These are phyloP conservation scores for Litsea cubeba DNA, from an alignment of 164 flowering plant species.

Conservation along the genomic window DNA sequence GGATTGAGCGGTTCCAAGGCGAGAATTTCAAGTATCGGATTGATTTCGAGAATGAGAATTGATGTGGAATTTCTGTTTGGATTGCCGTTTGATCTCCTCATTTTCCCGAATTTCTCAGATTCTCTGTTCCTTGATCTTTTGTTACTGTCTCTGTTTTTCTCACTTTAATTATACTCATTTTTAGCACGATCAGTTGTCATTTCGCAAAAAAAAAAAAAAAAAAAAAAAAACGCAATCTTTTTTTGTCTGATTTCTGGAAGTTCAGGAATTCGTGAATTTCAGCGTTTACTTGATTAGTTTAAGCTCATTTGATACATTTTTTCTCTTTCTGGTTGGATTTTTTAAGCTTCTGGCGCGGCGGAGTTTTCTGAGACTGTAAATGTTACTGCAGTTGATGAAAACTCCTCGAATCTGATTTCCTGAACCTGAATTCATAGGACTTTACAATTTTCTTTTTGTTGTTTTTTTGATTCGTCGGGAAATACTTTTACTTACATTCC, in stretches of 20 bases:
- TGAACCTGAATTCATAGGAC: neutral
- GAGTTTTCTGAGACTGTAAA: neutral
- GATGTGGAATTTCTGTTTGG: too few relatives aligned
- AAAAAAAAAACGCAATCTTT: neutral
- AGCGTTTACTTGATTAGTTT: neutral
- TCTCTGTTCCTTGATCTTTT: neutral
- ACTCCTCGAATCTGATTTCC: neutral
- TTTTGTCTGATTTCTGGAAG: neutral
- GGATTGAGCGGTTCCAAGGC: too few relatives aligned
- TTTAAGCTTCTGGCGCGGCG: neutral
- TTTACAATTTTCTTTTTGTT: neutral
- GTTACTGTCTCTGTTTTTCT: neutral
- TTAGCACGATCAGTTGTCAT: neutral
- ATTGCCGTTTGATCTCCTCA: neutral
- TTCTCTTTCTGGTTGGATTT: neutral
- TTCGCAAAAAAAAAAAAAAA: too few relatives aligned
- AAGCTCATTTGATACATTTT: neutral
- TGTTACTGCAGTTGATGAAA: neutral
- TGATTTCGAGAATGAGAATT: too few relatives aligned
- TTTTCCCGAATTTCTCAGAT: too few relatives aligned
- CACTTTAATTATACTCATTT: neutral
- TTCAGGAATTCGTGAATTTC: neutral
- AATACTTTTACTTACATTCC: neutral
- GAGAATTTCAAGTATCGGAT: too few relatives aligned
- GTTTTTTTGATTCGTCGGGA: neutral